Percentiles rank a stretch among this genome's conserved stretches.
Evolutionary conservation across 2,329 filamentous ascomycete genomes (phyloP).

Genomic region (Botrytis hyacinthi): DNA sequence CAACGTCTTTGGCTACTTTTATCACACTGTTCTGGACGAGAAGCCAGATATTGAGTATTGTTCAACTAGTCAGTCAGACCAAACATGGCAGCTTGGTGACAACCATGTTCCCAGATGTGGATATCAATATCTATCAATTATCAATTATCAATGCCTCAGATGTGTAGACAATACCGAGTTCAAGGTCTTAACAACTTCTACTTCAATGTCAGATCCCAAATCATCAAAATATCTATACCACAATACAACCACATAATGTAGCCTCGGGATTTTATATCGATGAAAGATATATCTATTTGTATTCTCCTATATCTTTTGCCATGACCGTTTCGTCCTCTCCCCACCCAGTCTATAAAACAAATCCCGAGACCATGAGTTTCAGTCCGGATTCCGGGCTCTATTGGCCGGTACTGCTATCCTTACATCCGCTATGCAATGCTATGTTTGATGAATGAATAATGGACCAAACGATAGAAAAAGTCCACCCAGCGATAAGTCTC

Average conservation of each 20-base stretch:
- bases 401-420: neutral
- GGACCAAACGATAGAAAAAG: neutral
- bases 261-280: too few relatives aligned
- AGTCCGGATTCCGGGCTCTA: neutral
- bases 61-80: neutral
- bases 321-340: neutral
- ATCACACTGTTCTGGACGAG: neutral
- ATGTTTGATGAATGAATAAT: neutral
- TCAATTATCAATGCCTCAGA: neutral
- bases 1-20: neutral
- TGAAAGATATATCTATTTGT: neutral
- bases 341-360: slow-evolving; percentile 1
- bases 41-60: neutral
- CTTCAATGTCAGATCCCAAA: too few relatives aligned
- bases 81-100: neutral
- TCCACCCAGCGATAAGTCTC: neutral
- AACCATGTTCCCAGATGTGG: neutral
- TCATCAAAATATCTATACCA: neutral
- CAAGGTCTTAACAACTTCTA: neutral
- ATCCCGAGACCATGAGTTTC: neutral
- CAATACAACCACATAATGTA: neutral
- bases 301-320: neutral
- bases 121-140: neutral
- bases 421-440: slow-evolving; percentile 16
- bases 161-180: too few relatives aligned